phyloP scores from a whole-genome alignment of 2,329 filamentous ascomycete species.

The Penicillium sp. region DNA sequence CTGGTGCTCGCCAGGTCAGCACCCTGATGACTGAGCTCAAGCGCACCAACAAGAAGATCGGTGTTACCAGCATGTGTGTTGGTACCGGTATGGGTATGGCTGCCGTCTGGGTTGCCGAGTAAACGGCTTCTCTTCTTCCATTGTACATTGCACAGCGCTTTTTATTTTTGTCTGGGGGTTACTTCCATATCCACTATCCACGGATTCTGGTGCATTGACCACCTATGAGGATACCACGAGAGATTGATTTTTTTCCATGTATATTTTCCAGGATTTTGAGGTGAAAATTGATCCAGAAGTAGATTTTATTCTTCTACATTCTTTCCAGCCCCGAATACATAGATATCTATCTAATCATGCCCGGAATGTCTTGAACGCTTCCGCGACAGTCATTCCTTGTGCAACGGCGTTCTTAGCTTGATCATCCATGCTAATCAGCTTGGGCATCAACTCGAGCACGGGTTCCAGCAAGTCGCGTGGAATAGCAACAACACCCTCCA shows the following conservation, averaged over 20 bases:
- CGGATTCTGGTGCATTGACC: conserved; percentile 23
- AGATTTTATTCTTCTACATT: conserved; percentile 1
- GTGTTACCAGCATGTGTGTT: conserved; percentile 93
- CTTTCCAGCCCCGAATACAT: neutral
- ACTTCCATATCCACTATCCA: conserved; percentile 16
- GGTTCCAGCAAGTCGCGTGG: conserved; percentile 61
- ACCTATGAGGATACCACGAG: conserved; percentile 23
- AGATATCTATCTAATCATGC: neutral
- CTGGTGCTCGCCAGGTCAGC: conserved; percentile 88
- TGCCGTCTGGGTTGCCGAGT: conserved; percentile 93
- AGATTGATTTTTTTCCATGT: conserved; percentile 14
- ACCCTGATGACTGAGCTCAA: conserved; percentile 88
- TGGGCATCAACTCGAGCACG: conserved; percentile 63
- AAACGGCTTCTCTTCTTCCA: conserved; percentile 37
- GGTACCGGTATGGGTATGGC: conserved; percentile 99
- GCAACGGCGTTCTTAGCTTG: conserved; percentile 66
- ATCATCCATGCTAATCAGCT: conserved; percentile 55
- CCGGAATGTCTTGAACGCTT: conserved; percentile 65
- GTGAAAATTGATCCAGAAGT: neutral
- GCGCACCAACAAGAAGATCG: conserved; percentile 80
- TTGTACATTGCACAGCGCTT: conserved; percentile 25
- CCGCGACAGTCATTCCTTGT: conserved; percentile 62
- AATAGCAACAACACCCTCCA: conserved; percentile 70
- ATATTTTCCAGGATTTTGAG: conserved; percentile 7
- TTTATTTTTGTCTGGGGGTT: conserved; percentile 10